Conservation (phyloP, 305 asterid species). For the Fraxinus baroniana region DNA sequence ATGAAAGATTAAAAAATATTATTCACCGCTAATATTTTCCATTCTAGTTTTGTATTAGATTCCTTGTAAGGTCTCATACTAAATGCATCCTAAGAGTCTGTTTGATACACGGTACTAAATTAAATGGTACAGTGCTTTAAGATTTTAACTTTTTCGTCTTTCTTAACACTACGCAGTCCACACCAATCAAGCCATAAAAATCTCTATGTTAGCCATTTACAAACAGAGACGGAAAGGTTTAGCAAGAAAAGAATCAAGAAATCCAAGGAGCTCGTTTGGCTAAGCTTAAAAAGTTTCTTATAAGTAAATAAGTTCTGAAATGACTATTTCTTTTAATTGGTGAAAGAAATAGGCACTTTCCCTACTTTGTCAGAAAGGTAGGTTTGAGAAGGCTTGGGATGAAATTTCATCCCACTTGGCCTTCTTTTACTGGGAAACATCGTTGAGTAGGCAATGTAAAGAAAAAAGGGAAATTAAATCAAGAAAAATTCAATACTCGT, state of each 20-base stretch:
- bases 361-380: background rate
- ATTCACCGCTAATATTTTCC: background rate
- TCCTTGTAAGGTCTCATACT: background rate
- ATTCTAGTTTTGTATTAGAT: background rate
- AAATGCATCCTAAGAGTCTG: background rate
- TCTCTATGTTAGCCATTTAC: background rate
- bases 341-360: background rate
- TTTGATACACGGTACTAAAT: background rate
- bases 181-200: background rate
- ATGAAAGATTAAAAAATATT: too few species aligned
- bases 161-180: background rate
- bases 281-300: background rate
- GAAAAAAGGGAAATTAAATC: background rate
- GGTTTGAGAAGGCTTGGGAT: background rate
- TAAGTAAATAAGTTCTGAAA: background rate
- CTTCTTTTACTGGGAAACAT: background rate
- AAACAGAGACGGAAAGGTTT: background rate
- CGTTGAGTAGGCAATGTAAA: background rate
- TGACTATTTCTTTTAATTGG: background rate
- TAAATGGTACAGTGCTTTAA: background rate
- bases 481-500: background rate
- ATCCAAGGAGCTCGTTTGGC: background rate
- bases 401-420: background rate
- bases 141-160: background rate
- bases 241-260: background rate